phyloP scores from a whole-genome alignment of 164 flowering plant genomes.

The Sextonia rubra region DNA sequence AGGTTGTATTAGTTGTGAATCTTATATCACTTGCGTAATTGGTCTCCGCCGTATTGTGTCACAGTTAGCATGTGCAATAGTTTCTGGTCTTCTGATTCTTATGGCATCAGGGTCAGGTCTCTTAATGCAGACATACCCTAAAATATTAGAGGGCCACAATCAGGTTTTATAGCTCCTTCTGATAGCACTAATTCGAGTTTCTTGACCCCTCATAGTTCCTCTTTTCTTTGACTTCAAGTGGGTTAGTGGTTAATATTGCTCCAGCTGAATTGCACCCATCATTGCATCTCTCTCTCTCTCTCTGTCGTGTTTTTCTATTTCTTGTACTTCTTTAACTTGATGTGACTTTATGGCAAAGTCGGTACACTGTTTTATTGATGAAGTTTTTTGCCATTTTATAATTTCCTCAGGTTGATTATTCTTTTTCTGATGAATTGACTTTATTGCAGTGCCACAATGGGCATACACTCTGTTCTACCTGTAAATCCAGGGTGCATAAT shows the following conservation, averaged over 20 bases:
- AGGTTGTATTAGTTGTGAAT: background rate
- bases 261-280: too few relatives aligned
- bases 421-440: conserved; percentile 22
- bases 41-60: background rate
- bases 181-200: background rate
- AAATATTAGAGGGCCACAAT: background rate
- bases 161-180: background rate
- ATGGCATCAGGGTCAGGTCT: background rate
- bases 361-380: background rate
- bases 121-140: background rate
- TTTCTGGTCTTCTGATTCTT: background rate
- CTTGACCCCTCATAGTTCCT: background rate
- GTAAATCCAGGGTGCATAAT: conserved; percentile 53
- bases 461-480: conserved; percentile 55
- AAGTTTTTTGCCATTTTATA: background rate
- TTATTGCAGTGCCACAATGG: conserved; percentile 58
- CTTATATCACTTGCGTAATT: background rate
- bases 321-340: background rate
- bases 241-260: too few relatives aligned
- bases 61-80: background rate
- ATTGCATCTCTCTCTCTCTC: too few relatives aligned
- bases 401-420: background rate
- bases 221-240: too few relatives aligned
- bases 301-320: background rate
- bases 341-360: background rate